Conservation (phyloP, 1,139 yeast species). For the Kluyveromyces marxianus region DNA sequence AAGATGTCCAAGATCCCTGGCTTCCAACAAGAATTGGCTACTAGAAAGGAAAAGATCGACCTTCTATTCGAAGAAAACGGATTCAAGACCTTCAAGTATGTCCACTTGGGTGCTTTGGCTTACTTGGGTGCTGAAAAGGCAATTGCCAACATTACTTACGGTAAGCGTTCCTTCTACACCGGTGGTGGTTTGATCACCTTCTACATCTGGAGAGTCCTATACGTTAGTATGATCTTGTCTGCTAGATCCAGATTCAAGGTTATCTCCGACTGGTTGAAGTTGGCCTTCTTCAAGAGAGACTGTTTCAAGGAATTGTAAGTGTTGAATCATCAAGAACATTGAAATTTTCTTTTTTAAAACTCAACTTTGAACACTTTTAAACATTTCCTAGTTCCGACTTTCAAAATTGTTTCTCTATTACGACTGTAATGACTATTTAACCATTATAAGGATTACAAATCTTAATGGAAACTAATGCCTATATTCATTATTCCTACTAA, state of each 20-base stretch:
- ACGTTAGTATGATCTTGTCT: conserved; percentile 85
- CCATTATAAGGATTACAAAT: conserved; percentile 4
- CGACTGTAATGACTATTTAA: conserved; percentile 7
- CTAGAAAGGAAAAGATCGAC: conserved; percentile 33
- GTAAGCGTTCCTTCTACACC: conserved; percentile 77
- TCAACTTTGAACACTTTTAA: background rate
- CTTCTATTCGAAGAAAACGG: conserved; percentile 39
- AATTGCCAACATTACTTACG: conserved; percentile 88
- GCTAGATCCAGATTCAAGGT: conserved; percentile 83
- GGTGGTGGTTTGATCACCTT: conserved; percentile 87
- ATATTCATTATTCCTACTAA: background rate
- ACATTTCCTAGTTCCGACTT: background rate
- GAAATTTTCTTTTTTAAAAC: background rate
- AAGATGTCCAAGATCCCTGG: conserved; percentile 64
- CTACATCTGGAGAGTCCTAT: conserved; percentile 90
- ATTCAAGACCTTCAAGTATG: conserved; percentile 55
- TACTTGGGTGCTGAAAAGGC: conserved; percentile 89
- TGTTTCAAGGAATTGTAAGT: conserved; percentile 37
- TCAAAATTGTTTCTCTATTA: conserved; percentile 5
- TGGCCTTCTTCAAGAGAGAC: conserved; percentile 86
- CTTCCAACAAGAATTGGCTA: conserved; percentile 40
- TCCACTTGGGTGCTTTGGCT: conserved; percentile 71
- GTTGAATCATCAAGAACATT: background rate
- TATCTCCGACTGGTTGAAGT: conserved; percentile 81
- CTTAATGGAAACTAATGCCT: background rate